These are phyloP conservation scores for Tetrahymena elliotti DNA, from an alignment of 73 alveolate species.

Conservation along the genomic window DNA sequence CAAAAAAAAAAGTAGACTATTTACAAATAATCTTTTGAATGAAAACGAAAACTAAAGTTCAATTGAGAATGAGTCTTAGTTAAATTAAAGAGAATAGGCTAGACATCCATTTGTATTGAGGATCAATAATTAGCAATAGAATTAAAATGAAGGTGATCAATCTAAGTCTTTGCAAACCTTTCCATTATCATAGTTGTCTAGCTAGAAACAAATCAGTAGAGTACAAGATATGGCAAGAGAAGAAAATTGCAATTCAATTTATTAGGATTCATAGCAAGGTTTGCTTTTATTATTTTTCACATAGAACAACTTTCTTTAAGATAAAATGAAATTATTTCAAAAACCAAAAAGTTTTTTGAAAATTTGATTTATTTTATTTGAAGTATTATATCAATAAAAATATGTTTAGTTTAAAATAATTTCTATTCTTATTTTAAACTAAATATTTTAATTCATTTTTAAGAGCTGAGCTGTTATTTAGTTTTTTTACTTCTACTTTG, in stretches of 20 bases:
- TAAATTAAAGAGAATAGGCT: neutral
- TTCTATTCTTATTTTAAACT: no score
- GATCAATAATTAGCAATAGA: neutral
- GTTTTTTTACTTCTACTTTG: neutral
- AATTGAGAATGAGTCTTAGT: neutral
- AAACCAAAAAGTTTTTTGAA: no score
- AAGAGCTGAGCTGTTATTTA: no score
- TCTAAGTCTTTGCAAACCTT: neutral
- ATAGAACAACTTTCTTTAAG: no score
- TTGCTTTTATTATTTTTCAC: neutral
- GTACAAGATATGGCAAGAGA: neutral
- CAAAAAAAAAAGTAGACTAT: no score
- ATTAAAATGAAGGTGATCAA: neutral
- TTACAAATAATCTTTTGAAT: neutral
- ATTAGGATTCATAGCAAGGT: neutral
- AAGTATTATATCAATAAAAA: no score
- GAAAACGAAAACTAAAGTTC: neutral
- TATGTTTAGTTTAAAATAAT: no score
- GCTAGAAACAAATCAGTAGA: neutral
- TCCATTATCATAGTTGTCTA: neutral
- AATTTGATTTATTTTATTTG: no score
- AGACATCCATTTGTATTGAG: neutral
- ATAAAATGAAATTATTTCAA: no score
- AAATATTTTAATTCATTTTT: no score
- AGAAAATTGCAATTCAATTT: neutral